Base-by-base conservation (phyloP, 2,329 filamentous ascomycete species). In the Colletotrichum truncatum region DNA sequence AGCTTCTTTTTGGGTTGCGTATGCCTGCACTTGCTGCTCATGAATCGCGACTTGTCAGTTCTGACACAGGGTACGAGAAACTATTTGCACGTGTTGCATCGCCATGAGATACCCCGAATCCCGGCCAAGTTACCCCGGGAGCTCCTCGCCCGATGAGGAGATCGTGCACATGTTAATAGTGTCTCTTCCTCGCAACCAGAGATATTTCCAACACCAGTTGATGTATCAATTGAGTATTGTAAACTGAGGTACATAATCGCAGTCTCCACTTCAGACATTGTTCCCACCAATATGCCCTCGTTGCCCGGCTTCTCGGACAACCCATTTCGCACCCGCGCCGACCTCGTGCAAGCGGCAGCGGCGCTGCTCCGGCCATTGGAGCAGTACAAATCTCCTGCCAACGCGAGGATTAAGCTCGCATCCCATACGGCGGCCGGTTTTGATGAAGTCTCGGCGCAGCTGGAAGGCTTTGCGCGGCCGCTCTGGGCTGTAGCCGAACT, bases 381-480 rank as follows among this genome's bases (percentile, higher is more conserved):
- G n/a, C 25, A 14, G 10, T 73, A 76, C 67, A 73, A 73, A 54
- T 78, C 76, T 3, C 55, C 69, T 2, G 46, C 26, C 0, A 61
- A 68, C 4, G 75, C 75, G 4, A 70, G 76, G 3, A 73, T 78
- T 30, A 72, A 71, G 28, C 45, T 79, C 2, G 69, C 74, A 1
- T 68, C 71, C 2, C 69, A 66, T 1, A 77, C 76, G 2, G 75
- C 68, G 8, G 71, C 75, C 4, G 72, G 74, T 6, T 79, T 80
- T 49, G 74, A 75, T 56, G 77, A 79, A 38, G 67, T 68, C 1
- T 73, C 77, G 2, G 77, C 77, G 3, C 75, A 78, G 61, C 70
- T 79, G 4, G 77, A 79, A 46, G 77, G 77, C 0, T 79, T 76
- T 61, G 77, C 76, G 0, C 67, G 73, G 10, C 73, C 70, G 2